Base-by-base conservation (phyloP, 2,329 filamentous ascomycete genomes). In the Meredithiella fracta region DNA sequence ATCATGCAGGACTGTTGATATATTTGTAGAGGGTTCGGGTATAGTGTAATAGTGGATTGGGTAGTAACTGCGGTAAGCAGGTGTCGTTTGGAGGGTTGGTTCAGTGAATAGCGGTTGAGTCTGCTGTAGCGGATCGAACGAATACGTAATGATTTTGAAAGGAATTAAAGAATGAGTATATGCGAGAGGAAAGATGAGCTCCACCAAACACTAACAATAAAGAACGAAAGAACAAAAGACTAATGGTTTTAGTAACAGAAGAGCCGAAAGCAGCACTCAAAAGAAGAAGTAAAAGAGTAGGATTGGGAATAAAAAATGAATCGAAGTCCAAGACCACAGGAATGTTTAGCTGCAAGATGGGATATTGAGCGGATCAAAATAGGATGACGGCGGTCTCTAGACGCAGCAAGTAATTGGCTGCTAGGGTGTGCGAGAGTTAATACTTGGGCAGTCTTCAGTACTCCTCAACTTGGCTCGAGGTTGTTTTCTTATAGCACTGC, bases 291-390 rank as follows among this genome's bases (percentile, higher is more conserved):
- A 44, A 4, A 29, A 47, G n/a, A 51, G 31, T 17, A 6, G 15
- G 20, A 7, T 25, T 25, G 25, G 20, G 26, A 51, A 11, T 9
- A 15, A 31, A 29, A 51, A 29, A 14, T 29, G n/a, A 22, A 51
- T 51, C 15, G n/a, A 51, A 51, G 49, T 31, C 15, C 11, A 51
- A 34, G 15, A 51, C 49, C 25, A 51, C 49, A n/a, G 20, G 17
- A 23, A 20, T 47, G 25, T 47, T 9, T 51, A 31, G 25, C 40
- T 44, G 40, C 40, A 44, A n/a, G 20, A 44, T 22, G n/a, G 40
- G n/a, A 44, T 44, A 22, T 3, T 51, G 49, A 51, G 49, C 49
- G 14, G 25, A 51, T 51, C 23, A 51, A 29, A 51, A 51, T 51
- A 51, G 49, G 49, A 51, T 31, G 49, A 51, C n/a, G 49, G 29